A percentile compares a stretch with the other conserved stretches of the same genome.
Evolutionary conservation across 176 grass and related monocot genomes (phyloP).

Genomic region (Phoenix roebelenii): DNA sequence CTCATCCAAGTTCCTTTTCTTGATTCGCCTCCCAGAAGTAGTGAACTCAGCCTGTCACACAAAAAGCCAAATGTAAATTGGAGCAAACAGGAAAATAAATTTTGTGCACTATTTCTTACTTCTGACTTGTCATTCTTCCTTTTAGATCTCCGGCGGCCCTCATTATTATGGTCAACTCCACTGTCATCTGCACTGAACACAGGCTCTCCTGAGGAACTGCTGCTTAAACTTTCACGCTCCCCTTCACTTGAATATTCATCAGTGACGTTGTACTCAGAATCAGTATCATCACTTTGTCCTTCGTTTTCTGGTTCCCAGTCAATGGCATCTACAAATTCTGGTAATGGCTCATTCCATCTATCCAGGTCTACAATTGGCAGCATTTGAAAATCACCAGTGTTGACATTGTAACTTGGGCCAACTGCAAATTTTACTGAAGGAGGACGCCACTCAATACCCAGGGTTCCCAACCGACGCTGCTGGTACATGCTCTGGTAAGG

Average conservation of each 20-base stretch:
- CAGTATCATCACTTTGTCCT: slow-evolving; percentile 77
- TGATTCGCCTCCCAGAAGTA: slow-evolving; percentile 86
- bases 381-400: slow-evolving; percentile 80
- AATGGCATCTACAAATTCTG: slow-evolving; percentile 64
- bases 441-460: slow-evolving; percentile 88
- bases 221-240: slow-evolving; percentile 57
- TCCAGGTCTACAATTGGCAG: slow-evolving; percentile 85
- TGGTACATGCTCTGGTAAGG: slow-evolving; percentile 94
- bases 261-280: slow-evolving; percentile 90
- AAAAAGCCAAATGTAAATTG: slow-evolving; percentile 18
- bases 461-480: slow-evolving; percentile 62
- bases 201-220: slow-evolving; percentile 47
- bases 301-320: slow-evolving; percentile 81
- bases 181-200: slow-evolving; percentile 51
- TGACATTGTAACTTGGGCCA: slow-evolving; percentile 86
- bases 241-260: slow-evolving; percentile 69
- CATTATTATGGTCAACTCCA: slow-evolving; percentile 26
- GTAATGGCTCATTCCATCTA: slow-evolving; percentile 82
- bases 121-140: slow-evolving; percentile 64
- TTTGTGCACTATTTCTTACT: slow-evolving; percentile 31
- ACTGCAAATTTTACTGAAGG: slow-evolving; percentile 74
- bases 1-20: slow-evolving; percentile 67
- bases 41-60: slow-evolving; percentile 48
- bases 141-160: slow-evolving; percentile 56
- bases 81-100: slow-evolving; percentile 10